Base-by-base conservation (phyloP, 2,329 filamentous ascomycete species). In the Aspergillus felis region DNA sequence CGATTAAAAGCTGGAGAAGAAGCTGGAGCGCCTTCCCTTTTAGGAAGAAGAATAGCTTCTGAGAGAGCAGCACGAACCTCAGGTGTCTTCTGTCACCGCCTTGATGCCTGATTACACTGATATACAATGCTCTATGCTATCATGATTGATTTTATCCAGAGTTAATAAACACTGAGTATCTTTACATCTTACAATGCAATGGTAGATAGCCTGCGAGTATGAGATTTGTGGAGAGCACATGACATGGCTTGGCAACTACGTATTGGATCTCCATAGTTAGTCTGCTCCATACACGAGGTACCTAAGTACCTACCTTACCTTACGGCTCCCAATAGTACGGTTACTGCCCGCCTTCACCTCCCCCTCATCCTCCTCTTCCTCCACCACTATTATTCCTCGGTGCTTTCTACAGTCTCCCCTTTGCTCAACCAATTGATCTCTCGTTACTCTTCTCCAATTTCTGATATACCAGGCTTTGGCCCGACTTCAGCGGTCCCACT, bases 231-330 rank as follows among this genome's bases (percentile, higher is more conserved):
- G 32, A 38, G 32, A 38, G 53, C 58, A 61, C 59, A 59, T 61
- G 59, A 59, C 57, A 50, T 51, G 59, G 59, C 59, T 59, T 59
- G 55, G 54, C 59, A 53, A 27, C 53, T 41, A 28, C 14, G 38
- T 47, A 47, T 10, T 46, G 8, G 20, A 25, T 22, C 44, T 47
- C 24, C 20, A 47, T 47, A 38, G 32, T 38, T 38, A 8, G 32
- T 38, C 14, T 38, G 32, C 44, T 47, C 22, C 44, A 47, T 47
- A n/a, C 44, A 27, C 22, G 20, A 24, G 24, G 20, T 17, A 49
- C 22, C 22, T 35, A 29, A 29, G 28, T 25, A 25, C 25, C 25
- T 25, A 25, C 25, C 25, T 3, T 25, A 25, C 25, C 25, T 25
- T 25, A 25, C 25, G 25, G 25, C 25, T 25, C 4, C 4, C 1